These are phyloP conservation scores for Cytospora piceae DNA, from an alignment of 2,329 filamentous ascomycete species.

Conservation along the genomic window DNA sequence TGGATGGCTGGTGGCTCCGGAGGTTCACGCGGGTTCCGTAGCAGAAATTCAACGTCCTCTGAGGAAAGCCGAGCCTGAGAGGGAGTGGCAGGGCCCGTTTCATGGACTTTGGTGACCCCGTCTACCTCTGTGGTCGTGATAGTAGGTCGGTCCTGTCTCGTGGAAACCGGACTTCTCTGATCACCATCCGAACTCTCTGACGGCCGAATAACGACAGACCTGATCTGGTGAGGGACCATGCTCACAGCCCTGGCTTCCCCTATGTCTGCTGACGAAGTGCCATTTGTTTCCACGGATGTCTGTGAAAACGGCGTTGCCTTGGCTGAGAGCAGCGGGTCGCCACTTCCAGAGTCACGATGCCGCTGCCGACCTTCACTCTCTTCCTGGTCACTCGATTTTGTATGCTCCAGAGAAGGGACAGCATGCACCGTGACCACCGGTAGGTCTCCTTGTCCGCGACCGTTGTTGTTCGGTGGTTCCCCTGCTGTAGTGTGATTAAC, in stretches of 20 bases:
- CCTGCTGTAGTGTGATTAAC: conserved; percentile 2
- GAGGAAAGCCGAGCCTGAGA: conserved; percentile 55
- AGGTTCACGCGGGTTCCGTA: conserved; percentile 64
- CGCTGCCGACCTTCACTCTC: conserved; percentile 14
- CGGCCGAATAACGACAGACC: conserved; percentile 61
- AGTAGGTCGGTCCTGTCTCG: conserved; percentile 39
- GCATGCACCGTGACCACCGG: conserved; percentile 38
- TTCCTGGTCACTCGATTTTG: conserved; percentile 38
- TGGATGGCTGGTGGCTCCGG: conserved; percentile 59
- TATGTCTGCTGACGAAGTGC: conserved; percentile 63
- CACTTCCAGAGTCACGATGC: conserved; percentile 51
- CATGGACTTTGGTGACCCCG: conserved; percentile 32
- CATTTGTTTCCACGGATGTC: conserved; percentile 63
- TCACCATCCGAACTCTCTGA: conserved; percentile 49
- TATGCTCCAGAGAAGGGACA: conserved; percentile 42
- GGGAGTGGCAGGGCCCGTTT: conserved; percentile 52
- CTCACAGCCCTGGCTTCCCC: conserved; percentile 66
- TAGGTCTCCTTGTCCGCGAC: conserved; percentile 18
- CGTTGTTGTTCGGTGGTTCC: conserved; percentile 16
- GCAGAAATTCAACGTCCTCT: conserved; percentile 62
- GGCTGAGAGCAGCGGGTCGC: conserved; percentile 53
- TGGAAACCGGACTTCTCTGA: conserved; percentile 31
- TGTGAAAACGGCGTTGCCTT: conserved; percentile 67
- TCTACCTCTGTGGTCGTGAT: conserved; percentile 47
- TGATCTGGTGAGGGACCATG: conserved; percentile 68